Evolutionary conservation across 2,329 filamentous ascomycete genomes (phyloP).

Genomic region (Fusarium sp.): DNA sequence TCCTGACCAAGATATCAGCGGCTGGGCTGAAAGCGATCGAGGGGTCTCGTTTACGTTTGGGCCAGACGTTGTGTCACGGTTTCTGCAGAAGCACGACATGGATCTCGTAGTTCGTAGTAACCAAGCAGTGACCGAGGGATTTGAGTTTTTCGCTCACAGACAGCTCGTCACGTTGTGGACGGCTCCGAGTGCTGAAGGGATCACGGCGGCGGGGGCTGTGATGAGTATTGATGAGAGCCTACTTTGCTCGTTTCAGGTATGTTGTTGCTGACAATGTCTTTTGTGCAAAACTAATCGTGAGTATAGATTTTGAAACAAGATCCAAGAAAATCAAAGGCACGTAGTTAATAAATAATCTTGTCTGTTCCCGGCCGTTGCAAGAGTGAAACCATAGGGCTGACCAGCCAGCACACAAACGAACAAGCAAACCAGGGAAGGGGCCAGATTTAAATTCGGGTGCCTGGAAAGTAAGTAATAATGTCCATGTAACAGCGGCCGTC

Average conservation of each 20-base stretch:
- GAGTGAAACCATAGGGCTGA: constrained; percentile 44
- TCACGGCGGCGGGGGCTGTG: constrained; percentile 98
- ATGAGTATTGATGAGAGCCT: constrained; percentile 99
- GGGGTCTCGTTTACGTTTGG: constrained; percentile 98
- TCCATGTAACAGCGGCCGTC: constrained; percentile 48
- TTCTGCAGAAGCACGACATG: constrained; percentile 99
- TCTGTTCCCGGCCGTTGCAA: no score
- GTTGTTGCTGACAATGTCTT: constrained; percentile 28
- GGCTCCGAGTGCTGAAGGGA: constrained; percentile 99
- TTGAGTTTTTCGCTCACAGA: constrained; percentile 98
- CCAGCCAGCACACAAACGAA: background rate
- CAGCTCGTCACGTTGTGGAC: constrained; percentile 97
- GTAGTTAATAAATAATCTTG: no score
- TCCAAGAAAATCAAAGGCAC: no score
- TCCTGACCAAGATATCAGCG: constrained; percentile 97
- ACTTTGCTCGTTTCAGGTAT: constrained; percentile 96
- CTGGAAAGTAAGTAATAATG: constrained; percentile 42
- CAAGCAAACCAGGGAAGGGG: no score
- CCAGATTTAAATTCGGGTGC: constrained; percentile 35
- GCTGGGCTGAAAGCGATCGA: constrained; percentile 98
- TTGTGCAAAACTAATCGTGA: constrained; percentile 5
- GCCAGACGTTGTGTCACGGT: constrained; percentile 94
- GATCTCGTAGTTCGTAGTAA: constrained; percentile 97
- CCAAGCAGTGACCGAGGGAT: constrained; percentile 97
- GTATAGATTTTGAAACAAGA: constrained; percentile 84